Evolutionary conservation across 768 basidiomycete genomes (phyloP).

Genomic region (Hortiboletus campestris): DNA sequence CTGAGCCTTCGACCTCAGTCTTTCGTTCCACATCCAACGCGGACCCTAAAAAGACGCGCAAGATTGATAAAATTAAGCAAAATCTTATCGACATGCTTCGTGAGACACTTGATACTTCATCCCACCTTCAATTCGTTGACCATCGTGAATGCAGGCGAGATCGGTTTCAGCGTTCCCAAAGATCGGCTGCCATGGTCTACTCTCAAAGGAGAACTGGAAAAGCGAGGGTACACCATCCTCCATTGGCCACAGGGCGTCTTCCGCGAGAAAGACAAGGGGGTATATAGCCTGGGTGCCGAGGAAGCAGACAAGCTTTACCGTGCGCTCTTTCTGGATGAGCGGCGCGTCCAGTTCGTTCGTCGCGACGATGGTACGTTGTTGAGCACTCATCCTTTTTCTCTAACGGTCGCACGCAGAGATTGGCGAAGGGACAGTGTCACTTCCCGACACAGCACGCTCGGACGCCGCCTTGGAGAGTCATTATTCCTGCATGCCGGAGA

Average conservation of each 20-base stretch:
- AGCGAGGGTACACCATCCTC: background rate
- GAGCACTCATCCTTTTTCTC: too few species aligned
- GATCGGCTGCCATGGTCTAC: background rate
- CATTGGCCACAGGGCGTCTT: background rate
- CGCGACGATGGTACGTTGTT: too few species aligned
- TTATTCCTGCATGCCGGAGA: too few species aligned
- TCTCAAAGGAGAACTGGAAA: background rate
- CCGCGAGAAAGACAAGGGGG: background rate
- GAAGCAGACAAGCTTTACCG: background rate
- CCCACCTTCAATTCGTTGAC: background rate
- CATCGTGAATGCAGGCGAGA: background rate
- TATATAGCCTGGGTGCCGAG: background rate
- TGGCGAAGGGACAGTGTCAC: too few species aligned
- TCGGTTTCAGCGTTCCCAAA: background rate
- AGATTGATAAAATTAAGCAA: conserved; percentile 1
- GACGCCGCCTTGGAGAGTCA: too few species aligned
- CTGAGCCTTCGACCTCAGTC: background rate
- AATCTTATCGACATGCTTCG: conserved; percentile 5
- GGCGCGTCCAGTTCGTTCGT: background rate
- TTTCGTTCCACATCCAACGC: background rate
- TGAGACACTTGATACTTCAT: background rate
- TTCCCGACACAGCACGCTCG: too few species aligned
- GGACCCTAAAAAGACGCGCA: background rate
- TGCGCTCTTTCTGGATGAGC: background rate
- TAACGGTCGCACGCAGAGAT: too few species aligned